Conservation (phyloP, 2,329 filamentous ascomycete species). For the Paecilomyces variotii region DNA sequence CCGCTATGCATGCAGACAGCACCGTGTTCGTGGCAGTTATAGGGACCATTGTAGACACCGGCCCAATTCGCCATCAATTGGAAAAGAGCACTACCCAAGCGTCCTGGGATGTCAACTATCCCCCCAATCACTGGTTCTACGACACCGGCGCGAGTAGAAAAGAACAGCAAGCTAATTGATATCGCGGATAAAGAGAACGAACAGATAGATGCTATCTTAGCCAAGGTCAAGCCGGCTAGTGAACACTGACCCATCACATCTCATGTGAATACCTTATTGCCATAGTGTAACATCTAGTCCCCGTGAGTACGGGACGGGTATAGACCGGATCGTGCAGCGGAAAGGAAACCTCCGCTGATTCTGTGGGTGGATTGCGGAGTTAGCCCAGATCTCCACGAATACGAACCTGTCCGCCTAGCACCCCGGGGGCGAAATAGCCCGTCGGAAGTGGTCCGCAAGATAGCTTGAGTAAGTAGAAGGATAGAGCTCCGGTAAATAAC, state of each 20-base stretch:
- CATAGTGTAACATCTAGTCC: neutral
- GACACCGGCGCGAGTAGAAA: constrained; percentile 27
- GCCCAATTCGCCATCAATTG: neutral
- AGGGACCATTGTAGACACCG: neutral
- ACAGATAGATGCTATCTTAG: constrained; percentile 3
- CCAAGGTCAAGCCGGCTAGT: constrained; percentile 6
- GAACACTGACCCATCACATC: constrained; percentile 2
- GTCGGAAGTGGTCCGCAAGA: neutral
- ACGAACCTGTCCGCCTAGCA: neutral
- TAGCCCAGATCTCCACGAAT: neutral
- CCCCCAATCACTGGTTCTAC: constrained; percentile 39
- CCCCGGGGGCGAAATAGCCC: neutral
- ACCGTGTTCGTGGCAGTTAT: too few species aligned
- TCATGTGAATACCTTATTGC: neutral
- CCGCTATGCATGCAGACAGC: too few species aligned
- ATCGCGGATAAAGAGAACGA: constrained; percentile 36
- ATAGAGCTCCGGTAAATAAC: neutral
- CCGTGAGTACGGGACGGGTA: neutral
- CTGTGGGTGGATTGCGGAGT: neutral
- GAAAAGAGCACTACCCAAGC: constrained; percentile 6
- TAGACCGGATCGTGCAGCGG: neutral
- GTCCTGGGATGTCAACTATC: constrained; percentile 15
- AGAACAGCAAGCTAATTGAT: constrained; percentile 33
- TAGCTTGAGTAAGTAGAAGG: neutral
- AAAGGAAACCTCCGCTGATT: neutral